Percentiles rank a stretch among this genome's conserved stretches.
phyloP scores from a whole-genome alignment of 768 basidiomycete species.

The Clathrus columnatus region DNA sequence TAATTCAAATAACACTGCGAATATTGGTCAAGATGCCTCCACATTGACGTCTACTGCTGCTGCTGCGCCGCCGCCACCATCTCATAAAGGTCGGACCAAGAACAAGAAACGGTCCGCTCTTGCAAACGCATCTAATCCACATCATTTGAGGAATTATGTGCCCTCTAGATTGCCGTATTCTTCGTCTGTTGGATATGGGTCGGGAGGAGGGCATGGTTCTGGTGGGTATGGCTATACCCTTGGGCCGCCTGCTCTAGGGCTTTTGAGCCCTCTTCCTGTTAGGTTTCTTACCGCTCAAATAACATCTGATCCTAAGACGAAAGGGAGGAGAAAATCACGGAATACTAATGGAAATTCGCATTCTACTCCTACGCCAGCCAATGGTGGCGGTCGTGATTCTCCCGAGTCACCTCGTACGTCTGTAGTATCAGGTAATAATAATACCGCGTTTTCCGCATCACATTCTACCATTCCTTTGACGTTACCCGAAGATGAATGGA shows the following conservation, averaged over 20 bases:
- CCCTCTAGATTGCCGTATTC: constrained; percentile 68
- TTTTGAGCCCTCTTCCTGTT: constrained; percentile 51
- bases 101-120: constrained; percentile 92
- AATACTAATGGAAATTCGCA: constrained; percentile 12
- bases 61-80: constrained; percentile 14
- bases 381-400: constrained; percentile 14
- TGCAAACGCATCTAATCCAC: constrained; percentile 91
- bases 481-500: constrained; percentile 77
- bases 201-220: constrained; percentile 21
- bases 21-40: too few relatives aligned
- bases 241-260: constrained; percentile 29
- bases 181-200: constrained; percentile 19
- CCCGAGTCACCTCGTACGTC: background rate
- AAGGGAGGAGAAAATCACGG: constrained; percentile 25
- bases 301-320: constrained; percentile 26
- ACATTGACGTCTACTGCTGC: background rate
- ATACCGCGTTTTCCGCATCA: constrained; percentile 14
- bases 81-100: constrained; percentile 37
- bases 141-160: constrained; percentile 90
- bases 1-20: too few relatives aligned
- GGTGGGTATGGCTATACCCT: background rate
- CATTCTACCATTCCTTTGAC: constrained; percentile 30
- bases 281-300: constrained; percentile 64
- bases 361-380: too few relatives aligned
- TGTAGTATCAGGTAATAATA: background rate